A percentile compares a stretch with the other conserved stretches of the same genome.
phyloP scores from a whole-genome alignment of 75 land plant species.

The Picea sitchensis region DNA sequence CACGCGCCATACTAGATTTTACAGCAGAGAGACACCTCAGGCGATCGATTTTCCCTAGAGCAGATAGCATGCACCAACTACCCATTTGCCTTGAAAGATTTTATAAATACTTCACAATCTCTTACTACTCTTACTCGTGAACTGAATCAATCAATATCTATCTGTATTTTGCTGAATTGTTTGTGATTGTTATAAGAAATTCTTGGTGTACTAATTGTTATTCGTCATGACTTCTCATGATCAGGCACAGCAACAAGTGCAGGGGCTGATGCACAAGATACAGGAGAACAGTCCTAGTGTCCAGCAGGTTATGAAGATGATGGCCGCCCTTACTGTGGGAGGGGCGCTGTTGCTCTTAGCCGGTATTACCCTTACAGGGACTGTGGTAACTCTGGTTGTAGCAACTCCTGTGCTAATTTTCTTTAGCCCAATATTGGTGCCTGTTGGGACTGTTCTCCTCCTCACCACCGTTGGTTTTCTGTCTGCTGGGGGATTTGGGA shows the following conservation, averaged over 20 bases:
- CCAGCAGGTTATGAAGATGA: slow-evolving; percentile 17
- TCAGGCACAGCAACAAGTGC: slow-evolving; percentile 5
- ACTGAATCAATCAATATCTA: neutral
- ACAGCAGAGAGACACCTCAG: neutral
- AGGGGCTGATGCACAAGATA: slow-evolving; percentile 16
- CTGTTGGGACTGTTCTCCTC: slow-evolving; percentile 24
- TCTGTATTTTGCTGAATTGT: neutral
- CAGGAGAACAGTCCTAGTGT: slow-evolving; percentile 13
- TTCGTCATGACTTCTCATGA: neutral
- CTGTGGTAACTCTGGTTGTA: slow-evolving; percentile 30
- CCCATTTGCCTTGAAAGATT: neutral
- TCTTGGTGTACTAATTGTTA: neutral
- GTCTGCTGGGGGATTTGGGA: slow-evolving; percentile 29
- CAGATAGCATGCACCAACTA: neutral
- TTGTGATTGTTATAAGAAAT: neutral
- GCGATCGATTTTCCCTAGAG: neutral
- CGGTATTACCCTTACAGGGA: slow-evolving; percentile 44
- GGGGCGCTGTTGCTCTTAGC: slow-evolving; percentile 32
- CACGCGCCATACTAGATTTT: neutral
- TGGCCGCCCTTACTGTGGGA: slow-evolving; percentile 22
- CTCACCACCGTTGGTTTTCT: slow-evolving; percentile 26
- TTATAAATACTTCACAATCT: neutral
- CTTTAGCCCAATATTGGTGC: slow-evolving; percentile 55
- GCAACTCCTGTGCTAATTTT: slow-evolving; percentile 47
- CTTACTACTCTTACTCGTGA: neutral